These are phyloP conservation scores for Tetragonia tetragonoides DNA, from an alignment of 148 eudicot species.

Conservation along the genomic window DNA sequence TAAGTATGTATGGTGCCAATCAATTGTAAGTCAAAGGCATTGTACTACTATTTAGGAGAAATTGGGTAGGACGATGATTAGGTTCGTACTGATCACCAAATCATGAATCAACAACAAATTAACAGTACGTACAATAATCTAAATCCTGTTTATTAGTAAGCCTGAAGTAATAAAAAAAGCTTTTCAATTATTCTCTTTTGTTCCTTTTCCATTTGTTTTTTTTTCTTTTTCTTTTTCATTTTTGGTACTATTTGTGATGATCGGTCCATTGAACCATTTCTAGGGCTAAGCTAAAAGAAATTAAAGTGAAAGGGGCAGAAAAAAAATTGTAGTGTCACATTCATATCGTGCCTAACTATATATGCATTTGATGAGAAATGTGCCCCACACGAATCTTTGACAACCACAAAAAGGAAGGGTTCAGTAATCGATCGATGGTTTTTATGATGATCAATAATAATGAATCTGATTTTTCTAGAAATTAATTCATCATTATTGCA, in stretches of 20 bases:
- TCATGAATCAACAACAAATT: neutral
- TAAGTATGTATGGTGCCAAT: neutral
- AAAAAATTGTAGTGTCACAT: conserved; percentile 20
- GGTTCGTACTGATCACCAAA: conserved; percentile 12
- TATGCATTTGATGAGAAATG: conserved; percentile 7
- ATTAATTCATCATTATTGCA: neutral
- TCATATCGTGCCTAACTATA: conserved; percentile 26
- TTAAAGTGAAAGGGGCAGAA: conserved; percentile 5
- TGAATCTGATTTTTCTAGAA: neutral
- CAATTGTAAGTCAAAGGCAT: conserved; percentile 14
- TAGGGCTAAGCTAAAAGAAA: neutral
- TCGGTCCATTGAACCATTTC: too few species aligned
- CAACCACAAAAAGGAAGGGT: conserved; percentile 19
- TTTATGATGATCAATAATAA: conserved; percentile 21
- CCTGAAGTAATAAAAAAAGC: neutral
- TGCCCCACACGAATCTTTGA: conserved; percentile 28
- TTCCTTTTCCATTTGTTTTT: too few species aligned
- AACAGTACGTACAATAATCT: too few species aligned
- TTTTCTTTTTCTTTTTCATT: too few species aligned
- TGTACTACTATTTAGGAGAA: neutral
- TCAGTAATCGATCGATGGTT: conserved; percentile 5
- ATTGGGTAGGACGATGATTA: neutral
- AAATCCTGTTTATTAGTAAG: neutral
- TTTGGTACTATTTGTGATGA: too few species aligned
- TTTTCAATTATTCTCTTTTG: neutral